Evolutionary conservation across 2,329 filamentous ascomycete genomes (phyloP), one percentile per base, ranked within the genome.

Genomic region (Tolypocladium ophioglossoides): DNA sequence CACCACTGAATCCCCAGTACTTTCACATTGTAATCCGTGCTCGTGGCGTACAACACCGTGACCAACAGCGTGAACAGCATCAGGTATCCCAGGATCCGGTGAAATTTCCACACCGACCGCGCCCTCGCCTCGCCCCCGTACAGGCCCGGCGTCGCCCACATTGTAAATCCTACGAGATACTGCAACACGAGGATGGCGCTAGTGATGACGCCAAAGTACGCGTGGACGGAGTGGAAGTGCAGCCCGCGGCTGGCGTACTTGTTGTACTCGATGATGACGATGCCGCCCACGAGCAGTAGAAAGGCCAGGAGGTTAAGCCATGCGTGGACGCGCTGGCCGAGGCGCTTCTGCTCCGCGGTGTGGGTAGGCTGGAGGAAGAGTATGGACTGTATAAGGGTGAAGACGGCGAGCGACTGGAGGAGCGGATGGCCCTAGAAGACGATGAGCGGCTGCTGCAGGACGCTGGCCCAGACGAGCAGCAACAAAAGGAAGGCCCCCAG

Each of bases 361-460:
- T 87, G 81, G 0, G 92, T 96, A 2, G 92, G 94, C 69, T 99
- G 94, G 38, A 97, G 80, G 61, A 94, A 74, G 52, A 97, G 83
- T 59, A 91, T 83, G 54, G 86, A 86, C 75, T 96, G 86, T 20
- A 87, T 79, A 63, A 94, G 77, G 55, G 89, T 77, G 58, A 96
- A 77, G 55, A 95, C 70, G 50, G 84, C 91, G 55, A 86, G 60
- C 12, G 74, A 77, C 71, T 80, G 77, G 55, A 85, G 75, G 66
- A 96, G 84, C 9, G 92, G 92, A 70, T 97, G 92, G 10, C 86
- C 83, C 20, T 89, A 91, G 78, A 97, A 96, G 62, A 96, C 83
- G 40, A 89, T 87, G 57, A 95, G 66, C 34, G 74, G 70, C 54
- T 85, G 77, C 44, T 83, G 79, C 66, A 96, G 82, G 59, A 96